Percentiles rank a stretch among this genome's conserved stretches.
Evolutionary conservation across 768 basidiomycete genomes (phyloP).

Genomic region (Russula vinacea): DNA sequence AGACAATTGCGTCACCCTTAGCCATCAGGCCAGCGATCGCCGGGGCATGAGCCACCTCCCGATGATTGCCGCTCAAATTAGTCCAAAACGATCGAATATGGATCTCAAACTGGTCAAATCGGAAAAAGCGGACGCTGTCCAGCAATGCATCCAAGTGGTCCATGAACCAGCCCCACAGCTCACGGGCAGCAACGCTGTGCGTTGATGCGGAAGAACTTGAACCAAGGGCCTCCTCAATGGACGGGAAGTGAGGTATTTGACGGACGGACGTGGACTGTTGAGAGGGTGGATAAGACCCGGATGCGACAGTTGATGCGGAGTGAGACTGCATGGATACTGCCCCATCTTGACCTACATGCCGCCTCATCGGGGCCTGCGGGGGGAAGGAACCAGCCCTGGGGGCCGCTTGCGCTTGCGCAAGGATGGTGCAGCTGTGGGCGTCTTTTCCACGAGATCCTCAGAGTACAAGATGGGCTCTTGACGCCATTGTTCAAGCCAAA

Average conservation of each 20-base stretch:
- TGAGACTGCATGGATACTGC: constrained; percentile 51
- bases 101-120: constrained; percentile 89
- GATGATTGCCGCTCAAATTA: constrained; percentile 64
- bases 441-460: constrained; percentile 77
- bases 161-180: constrained; percentile 91
- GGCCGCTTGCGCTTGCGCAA: constrained; percentile 74
- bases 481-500: constrained; percentile 60
- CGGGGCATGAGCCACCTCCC: constrained; percentile 87
- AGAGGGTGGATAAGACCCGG: constrained; percentile 45
- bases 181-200: constrained; percentile 74
- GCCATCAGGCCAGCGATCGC: constrained; percentile 86
- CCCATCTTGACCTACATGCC: constrained; percentile 55
- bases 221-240: constrained; percentile 81
- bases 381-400: constrained; percentile 56
- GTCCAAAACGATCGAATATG: constrained; percentile 85
- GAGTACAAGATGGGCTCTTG: constrained; percentile 54
- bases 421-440: constrained; percentile 73
- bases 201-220: constrained; percentile 63
- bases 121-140: constrained; percentile 70
- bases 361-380: constrained; percentile 71
- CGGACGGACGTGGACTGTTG: constrained; percentile 64
- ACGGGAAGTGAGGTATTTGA: constrained; percentile 76
- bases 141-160: constrained; percentile 83
- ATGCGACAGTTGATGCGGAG: constrained; percentile 42
- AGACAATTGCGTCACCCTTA: constrained; percentile 84